A percentile compares a stretch with the other conserved stretches of the same genome.
These are phyloP conservation scores for Handroanthus guayacan DNA, from an alignment of 257 asterid species.

Conservation along the genomic window DNA sequence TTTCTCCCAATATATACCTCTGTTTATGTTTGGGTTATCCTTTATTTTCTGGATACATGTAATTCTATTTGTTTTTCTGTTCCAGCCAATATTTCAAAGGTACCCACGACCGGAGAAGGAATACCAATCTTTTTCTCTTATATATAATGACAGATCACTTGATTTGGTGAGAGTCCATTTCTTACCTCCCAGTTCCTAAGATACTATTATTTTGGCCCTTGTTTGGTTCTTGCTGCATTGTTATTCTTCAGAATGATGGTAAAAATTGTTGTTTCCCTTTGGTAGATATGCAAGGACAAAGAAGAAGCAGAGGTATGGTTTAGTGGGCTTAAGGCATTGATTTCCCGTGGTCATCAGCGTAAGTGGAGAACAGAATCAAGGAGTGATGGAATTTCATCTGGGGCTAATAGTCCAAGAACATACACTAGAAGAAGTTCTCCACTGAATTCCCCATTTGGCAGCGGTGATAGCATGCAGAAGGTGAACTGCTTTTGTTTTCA, in stretches of 20 bases:
- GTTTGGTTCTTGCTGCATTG: slow-evolving; percentile 35
- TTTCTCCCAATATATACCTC: slow-evolving; percentile 11
- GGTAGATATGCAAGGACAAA: slow-evolving; percentile 92
- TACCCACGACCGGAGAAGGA: slow-evolving; percentile 96
- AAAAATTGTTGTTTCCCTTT: slow-evolving; percentile 25
- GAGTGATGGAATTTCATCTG: slow-evolving; percentile 91
- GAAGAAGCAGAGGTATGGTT: slow-evolving; percentile 99
- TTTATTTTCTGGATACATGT: slow-evolving; percentile 25
- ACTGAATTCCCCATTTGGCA: slow-evolving; percentile 83
- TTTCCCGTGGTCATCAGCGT: slow-evolving; percentile 81
- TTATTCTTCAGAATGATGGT: slow-evolving; percentile 19
- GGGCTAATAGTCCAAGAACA: slow-evolving; percentile 87
- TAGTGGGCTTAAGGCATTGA: slow-evolving; percentile 91
- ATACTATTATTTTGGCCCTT: slow-evolving; percentile 30
- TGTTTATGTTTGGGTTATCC: slow-evolving; percentile 1
- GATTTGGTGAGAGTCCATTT: slow-evolving; percentile 74
- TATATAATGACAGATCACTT: slow-evolving; percentile 89
- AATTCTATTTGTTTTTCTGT: slow-evolving; percentile 28
- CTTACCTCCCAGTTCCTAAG: slow-evolving; percentile 12
- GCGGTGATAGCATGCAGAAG: slow-evolving; percentile 80
- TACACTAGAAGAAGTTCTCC: slow-evolving; percentile 91
- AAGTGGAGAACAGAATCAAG: slow-evolving; percentile 90
- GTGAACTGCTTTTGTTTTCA: slow-evolving; percentile 46
- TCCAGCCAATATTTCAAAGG: slow-evolving; percentile 92
- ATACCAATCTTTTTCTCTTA: slow-evolving; percentile 92